Evolutionary conservation across 1,139 yeast species (phyloP), one percentile per base, ranked within the genome.

Genomic region (Zygosaccharomyces pseudobailii): DNA sequence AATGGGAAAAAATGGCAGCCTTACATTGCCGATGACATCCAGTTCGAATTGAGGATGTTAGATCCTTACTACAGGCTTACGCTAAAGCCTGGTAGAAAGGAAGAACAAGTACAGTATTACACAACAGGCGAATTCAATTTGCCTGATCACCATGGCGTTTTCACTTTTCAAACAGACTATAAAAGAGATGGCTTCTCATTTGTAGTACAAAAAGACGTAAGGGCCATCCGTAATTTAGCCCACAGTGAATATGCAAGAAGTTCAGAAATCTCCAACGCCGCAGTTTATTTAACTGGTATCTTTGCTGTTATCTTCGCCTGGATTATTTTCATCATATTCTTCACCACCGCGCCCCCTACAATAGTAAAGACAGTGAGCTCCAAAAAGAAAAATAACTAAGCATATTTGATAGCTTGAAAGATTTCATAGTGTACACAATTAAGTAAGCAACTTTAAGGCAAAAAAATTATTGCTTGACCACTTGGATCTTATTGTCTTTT

Each of bases 131-230:
- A 76, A 42, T 88, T 94, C 68, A 76, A 77, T 46, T 70, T 89
- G 42, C 98, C 98, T 20, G 97, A 92, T 67, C 97, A 90, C 63
- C 96, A 92, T 65, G 99, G 99, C 49, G 86, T 92, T 79, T 94
- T 89, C 70, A 87, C 97, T 3, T 88, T 88, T 68, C 78, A 78
- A 54, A 75, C 87, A 43, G 85, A 85, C 59, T 90, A 90, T 72
- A 79, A 79, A 67, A 81, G 96, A 62, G 73, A 79, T n/a, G 97
- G 97, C 6, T 73, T 77, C 56, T 75, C 86, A 27, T 88, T 73
- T 66, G 67, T 92, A 51, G 73, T 73, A 17, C 87, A 84, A 60
- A 76, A 78, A 53, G 75, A 76, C 50, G 82, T 85, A 17, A 89
- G 89, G 41, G 82, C 97, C 2, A 84, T 94, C 42, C 82, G 98